Evolutionary conservation across 331 rosid species (phyloP).

Genomic region (Erythrophleum ivorense): DNA sequence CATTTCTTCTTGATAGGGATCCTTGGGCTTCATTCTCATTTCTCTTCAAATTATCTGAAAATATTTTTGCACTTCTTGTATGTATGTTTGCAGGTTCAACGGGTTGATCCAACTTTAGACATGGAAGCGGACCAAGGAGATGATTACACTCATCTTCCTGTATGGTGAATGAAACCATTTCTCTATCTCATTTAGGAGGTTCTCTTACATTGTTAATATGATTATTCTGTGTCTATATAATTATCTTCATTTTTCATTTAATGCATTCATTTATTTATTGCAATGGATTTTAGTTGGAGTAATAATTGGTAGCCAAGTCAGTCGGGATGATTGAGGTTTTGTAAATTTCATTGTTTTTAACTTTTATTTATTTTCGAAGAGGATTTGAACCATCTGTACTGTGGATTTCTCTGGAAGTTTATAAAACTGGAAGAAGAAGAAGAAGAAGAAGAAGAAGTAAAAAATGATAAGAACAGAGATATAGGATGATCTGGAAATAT

Average conservation of each 20-base stretch:
- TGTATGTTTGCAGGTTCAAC: constrained; percentile 65
- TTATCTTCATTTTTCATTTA: constrained; percentile 14
- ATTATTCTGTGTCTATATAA: not conserved
- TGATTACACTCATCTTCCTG: constrained; percentile 95
- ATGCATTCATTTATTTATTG: not conserved
- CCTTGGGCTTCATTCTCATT: constrained; percentile 31
- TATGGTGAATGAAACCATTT: constrained; percentile 61
- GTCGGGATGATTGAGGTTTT: not conserved
- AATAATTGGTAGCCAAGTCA: constrained; percentile 27
- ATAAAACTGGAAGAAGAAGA: not conserved
- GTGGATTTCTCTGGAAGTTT: constrained; percentile 28
- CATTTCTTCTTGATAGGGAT: constrained; percentile 20
- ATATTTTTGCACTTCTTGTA: not conserved
- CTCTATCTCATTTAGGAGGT: constrained; percentile 45
- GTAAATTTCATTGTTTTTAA: not conserved
- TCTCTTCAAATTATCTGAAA: constrained; percentile 33
- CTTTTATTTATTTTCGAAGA: not conserved
- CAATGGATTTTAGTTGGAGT: constrained; percentile 7
- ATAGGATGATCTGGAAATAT: not conserved
- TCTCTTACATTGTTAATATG: constrained; percentile 1
- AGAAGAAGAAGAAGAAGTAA: not conserved
- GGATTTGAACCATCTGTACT: not conserved
- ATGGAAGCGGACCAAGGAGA: constrained; percentile 99
- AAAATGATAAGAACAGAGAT: not conserved
- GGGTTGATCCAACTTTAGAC: constrained; percentile 95